These are phyloP conservation scores for Vigna trinervia DNA, from an alignment of 306 rosid species.

Conservation along the genomic window DNA sequence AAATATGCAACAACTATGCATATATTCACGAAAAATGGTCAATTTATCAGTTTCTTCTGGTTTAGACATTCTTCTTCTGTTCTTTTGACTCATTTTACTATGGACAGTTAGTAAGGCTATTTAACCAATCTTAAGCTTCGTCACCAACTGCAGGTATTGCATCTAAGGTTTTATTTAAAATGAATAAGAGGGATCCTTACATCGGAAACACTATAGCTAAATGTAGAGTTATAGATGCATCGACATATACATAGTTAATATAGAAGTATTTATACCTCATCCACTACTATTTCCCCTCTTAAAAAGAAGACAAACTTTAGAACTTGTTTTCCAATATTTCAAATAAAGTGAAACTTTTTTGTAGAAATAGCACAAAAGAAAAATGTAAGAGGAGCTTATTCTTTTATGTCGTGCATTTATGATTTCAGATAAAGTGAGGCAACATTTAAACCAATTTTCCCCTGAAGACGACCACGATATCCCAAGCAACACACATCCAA, in stretches of 20 bases:
- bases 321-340: slow-evolving; percentile 3
- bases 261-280: not conserved
- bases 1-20: not conserved
- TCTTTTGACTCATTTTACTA: not conserved
- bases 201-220: not conserved
- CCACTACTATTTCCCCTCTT: not conserved
- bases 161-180: not conserved
- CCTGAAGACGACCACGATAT: slow-evolving; percentile 5
- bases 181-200: not conserved
- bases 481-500: slow-evolving; percentile 31
- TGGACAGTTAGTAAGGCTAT: not conserved
- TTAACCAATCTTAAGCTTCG: not conserved
- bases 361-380: not conserved
- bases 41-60: not conserved
- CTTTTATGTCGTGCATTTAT: not conserved
- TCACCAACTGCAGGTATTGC: not conserved
- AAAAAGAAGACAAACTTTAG: not conserved
- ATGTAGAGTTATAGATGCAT: not conserved
- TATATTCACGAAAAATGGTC: not conserved
- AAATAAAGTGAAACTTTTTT: not conserved
- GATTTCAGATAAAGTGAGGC: slow-evolving; percentile 31
- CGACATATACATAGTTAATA: not conserved
- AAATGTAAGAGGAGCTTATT: not conserved
- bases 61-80: not conserved
- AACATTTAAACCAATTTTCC: slow-evolving; percentile 16